phyloP scores from a whole-genome alignment of 225 moss, liverwort and hornwort genomes.

The Rhytidiadelphus loreus region DNA sequence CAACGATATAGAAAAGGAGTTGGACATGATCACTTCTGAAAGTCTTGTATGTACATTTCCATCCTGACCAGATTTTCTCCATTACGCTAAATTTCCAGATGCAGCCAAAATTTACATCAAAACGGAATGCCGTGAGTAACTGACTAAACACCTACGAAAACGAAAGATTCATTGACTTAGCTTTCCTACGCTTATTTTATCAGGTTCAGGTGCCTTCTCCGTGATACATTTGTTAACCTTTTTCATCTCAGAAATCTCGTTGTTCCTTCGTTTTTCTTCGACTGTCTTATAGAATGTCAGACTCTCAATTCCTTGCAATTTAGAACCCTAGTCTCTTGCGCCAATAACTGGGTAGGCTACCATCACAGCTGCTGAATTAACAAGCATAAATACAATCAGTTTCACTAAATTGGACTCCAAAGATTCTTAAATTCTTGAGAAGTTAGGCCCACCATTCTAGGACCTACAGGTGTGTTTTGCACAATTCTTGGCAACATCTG shows the following conservation, averaged over 20 bases:
- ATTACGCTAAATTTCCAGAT: background rate
- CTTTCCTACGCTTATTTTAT: background rate
- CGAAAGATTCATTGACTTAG: background rate
- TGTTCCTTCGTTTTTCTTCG: background rate
- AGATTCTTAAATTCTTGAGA: background rate
- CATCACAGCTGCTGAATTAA: background rate
- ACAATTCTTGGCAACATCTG: background rate
- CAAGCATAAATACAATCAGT: background rate
- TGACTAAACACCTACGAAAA: background rate
- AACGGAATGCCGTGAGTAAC: background rate
- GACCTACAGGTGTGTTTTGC: background rate
- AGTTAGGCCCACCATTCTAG: background rate
- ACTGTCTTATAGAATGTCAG: background rate
- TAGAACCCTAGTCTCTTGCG: background rate
- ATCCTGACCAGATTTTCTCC: background rate
- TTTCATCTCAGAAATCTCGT: background rate
- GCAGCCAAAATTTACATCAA: background rate
- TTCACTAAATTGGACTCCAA: background rate
- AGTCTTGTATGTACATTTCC: background rate
- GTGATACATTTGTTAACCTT: background rate
- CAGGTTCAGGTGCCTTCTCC: background rate
- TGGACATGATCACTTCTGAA: background rate
- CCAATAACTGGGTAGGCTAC: background rate
- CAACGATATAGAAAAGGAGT: background rate
- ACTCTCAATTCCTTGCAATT: background rate